Percentiles rank a stretch among this genome's conserved stretches.
Conservation (phyloP, 352 stramenopile species). For the Pythium folliculosum region DNA sequence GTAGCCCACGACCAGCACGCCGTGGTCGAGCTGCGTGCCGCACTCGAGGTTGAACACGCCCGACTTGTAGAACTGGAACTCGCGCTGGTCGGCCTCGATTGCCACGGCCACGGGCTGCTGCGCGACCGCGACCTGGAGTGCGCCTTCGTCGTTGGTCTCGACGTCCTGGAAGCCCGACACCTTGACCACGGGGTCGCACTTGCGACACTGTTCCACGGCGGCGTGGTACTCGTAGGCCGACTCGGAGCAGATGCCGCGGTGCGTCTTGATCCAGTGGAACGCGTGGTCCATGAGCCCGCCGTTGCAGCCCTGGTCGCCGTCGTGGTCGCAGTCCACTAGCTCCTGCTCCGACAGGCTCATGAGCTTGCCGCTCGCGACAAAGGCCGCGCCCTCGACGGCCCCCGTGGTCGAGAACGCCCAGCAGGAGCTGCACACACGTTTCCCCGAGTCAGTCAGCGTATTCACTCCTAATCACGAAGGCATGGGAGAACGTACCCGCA, state of each 20-base stretch:
- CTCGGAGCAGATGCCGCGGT: constrained; percentile 92
- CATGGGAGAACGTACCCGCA: background rate
- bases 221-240: constrained; percentile 94
- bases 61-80: constrained; percentile 97
- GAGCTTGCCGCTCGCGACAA: constrained; percentile 91
- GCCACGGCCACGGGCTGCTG: constrained; percentile 94
- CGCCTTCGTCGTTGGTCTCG: constrained; percentile 73
- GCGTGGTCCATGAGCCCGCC: constrained; percentile 98
- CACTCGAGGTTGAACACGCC: constrained; percentile 86
- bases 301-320: constrained; percentile 95
- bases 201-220: constrained; percentile 65
- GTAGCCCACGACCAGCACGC: constrained; percentile 96
- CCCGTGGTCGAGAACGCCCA: constrained; percentile 98
- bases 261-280: constrained; percentile 94
- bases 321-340: constrained; percentile 96
- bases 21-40: constrained; percentile 96
- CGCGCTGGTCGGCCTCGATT: constrained; percentile 93
- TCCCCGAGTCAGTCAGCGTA: background rate
- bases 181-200: constrained; percentile 84
- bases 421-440: constrained; percentile 87
- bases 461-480: background rate
- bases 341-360: constrained; percentile 96
- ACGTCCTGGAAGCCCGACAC: constrained; percentile 92
- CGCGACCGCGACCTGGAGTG: constrained; percentile 89
- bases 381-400: constrained; percentile 96